A percentile compares a stretch with the other conserved stretches of the same genome.
phyloP scores from a whole-genome alignment of 257 asterid genomes.

The Eustoma russellianum region DNA sequence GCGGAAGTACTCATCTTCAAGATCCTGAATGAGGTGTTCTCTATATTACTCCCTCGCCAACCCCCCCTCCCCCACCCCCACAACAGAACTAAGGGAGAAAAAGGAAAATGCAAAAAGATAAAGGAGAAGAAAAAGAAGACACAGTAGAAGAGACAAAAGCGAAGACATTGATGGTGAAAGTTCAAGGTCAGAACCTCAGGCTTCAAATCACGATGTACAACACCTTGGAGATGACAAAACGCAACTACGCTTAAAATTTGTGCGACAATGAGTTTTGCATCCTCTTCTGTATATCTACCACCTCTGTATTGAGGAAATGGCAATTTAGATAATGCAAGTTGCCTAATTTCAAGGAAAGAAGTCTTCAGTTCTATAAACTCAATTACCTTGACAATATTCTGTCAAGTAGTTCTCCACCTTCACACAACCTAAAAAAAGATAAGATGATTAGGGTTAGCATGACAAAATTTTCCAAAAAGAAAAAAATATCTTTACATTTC shows the following conservation, averaged over 20 bases:
- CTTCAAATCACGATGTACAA: constrained; percentile 95
- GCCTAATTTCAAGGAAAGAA: constrained; percentile 7
- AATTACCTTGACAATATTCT: constrained; percentile 77
- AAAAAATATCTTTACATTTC: neutral
- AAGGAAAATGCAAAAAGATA: no score
- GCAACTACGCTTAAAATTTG: constrained; percentile 91
- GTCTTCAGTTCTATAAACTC: neutral
- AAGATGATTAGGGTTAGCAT: constrained; percentile 15
- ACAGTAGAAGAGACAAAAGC: no score
- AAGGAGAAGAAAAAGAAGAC: no score
- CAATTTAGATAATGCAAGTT: neutral
- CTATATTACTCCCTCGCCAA: no score
- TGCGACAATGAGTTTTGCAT: constrained; percentile 77
- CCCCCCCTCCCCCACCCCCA: no score
- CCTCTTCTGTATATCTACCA: constrained; percentile 88
- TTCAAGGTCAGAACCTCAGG: constrained; percentile 57
- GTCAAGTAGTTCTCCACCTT: constrained; percentile 96
- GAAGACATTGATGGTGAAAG: no score
- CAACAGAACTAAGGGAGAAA: no score
- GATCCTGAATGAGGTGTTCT: no score
- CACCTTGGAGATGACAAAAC: constrained; percentile 98
- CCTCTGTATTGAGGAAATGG: constrained; percentile 50
- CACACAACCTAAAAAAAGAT: constrained; percentile 70
- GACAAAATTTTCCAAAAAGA: neutral
- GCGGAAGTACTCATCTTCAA: no score